A percentile compares a stretch with the other conserved stretches of the same genome.
These are phyloP conservation scores for Nepenthes gracilis DNA, from an alignment of 148 eudicot species.

Conservation along the genomic window DNA sequence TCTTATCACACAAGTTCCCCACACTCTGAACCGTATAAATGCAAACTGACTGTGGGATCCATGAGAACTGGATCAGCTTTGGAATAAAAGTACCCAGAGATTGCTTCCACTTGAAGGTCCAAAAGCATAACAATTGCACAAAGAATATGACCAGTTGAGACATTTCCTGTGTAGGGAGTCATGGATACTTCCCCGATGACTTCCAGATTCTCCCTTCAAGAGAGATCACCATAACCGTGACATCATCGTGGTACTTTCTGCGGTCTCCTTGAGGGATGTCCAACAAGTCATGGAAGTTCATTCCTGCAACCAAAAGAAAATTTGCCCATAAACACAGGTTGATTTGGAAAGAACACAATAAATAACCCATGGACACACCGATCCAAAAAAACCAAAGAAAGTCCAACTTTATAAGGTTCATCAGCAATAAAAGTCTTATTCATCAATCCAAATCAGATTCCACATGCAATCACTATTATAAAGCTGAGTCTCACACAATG, in stretches of 20 bases:
- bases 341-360: no score
- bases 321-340: no score
- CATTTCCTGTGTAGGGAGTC: background rate
- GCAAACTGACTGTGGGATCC: no score
- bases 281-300: slow-evolving; percentile 95
- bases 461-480: no score
- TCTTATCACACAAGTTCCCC: background rate
- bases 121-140: background rate
- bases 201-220: slow-evolving; percentile 99
- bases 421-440: no score
- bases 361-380: no score
- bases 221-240: slow-evolving; percentile 94
- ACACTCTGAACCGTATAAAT: background rate
- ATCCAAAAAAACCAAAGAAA: no score
- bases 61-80: no score
- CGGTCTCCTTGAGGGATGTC: slow-evolving; percentile 99
- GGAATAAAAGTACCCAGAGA: no score
- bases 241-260: slow-evolving; percentile 96
- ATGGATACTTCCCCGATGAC: slow-evolving; percentile 94
- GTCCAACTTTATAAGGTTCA: no score
- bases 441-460: no score
- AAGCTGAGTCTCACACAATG: no score
- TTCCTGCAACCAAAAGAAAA: slow-evolving; percentile 34
- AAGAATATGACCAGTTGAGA: background rate
- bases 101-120: background rate